Percentiles rank a stretch among this genome's conserved stretches.
Conservation (phyloP, 805 yeast species). For the Lipomyces starkeyi region DNA sequence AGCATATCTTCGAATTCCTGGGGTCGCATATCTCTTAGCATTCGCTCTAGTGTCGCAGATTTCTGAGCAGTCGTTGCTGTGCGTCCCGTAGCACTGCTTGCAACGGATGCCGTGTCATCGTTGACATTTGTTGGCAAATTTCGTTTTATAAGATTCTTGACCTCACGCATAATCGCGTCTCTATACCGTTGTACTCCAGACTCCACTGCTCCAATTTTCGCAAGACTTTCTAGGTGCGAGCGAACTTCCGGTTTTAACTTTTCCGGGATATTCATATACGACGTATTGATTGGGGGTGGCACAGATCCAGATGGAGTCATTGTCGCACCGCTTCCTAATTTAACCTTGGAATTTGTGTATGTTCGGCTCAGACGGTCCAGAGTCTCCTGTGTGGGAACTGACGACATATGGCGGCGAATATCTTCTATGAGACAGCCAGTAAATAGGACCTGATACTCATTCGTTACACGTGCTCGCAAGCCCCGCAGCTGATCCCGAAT, state of each 20-base stretch:
- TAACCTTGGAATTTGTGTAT: conserved; percentile 38
- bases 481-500: conserved; percentile 60
- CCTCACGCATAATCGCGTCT: conserved; percentile 69
- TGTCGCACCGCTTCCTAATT: conserved; percentile 20
- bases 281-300: conserved; percentile 43
- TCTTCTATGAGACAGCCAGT: conserved; percentile 63
- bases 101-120: conserved; percentile 47
- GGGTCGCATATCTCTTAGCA: conserved; percentile 70
- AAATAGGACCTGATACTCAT: conserved; percentile 66
- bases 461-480: conserved; percentile 70
- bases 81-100: conserved; percentile 40
- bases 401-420: conserved; percentile 61
- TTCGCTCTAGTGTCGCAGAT: conserved; percentile 51
- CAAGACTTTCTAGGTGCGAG: conserved; percentile 59
- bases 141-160: conserved; percentile 71
- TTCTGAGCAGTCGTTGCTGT: conserved; percentile 45
- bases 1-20: conserved; percentile 78
- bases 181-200: conserved; percentile 69
- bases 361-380: conserved; percentile 54
- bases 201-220: conserved; percentile 38
- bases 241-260: conserved; percentile 53
- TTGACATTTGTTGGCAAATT: conserved; percentile 58
- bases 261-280: conserved; percentile 51
- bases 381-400: conserved; percentile 56
- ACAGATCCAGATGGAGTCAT: conserved; percentile 20